Evolutionary conservation across 1,139 yeast species (phyloP), one percentile per base, ranked within the genome.

Genomic region (Suhomyces taliae): DNA sequence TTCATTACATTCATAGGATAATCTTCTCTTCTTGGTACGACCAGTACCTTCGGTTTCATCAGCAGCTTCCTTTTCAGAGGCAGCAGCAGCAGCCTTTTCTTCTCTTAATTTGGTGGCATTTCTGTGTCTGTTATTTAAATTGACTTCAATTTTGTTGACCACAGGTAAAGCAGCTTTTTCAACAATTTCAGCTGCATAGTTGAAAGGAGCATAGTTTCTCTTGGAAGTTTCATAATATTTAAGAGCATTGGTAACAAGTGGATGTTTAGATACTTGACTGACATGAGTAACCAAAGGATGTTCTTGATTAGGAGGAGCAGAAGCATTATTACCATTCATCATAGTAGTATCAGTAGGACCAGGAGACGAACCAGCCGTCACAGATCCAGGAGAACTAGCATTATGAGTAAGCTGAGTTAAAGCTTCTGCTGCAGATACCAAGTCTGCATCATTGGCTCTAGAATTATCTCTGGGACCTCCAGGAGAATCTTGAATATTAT

Each of bases 101-200:
- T 87, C 45, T 53, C 52, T 46, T 57, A 62, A 40, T 59, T 41
- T 36, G 19, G 35, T 44, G 12, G 38, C 57, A 27, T 67, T 66
- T 50, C 66, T 69, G 49, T 74, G 74, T 49, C 77, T 62, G 38
- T 58, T 67, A 53, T 74, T 74, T 48, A 73, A 66, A 50, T 73
- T 78, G 40, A 67, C 74, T 55, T 78, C 83, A 41, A 78, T 74
- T 45, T 72, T 76, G 51, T 65, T 74, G 12, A 81, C 84, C 43
- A 81, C 78, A 1, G 85, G 86, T 34, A 74, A 62, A 4, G 87
- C 83, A 1, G 84, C 86, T 48, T 78, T 74, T 60, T 84, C 89
- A 32, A 84, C 80, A 52, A 81, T 78, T 39, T 79, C 87, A 2
- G 88, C 88, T 35, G 87, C 86, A 59, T 82, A 82, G 58, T 79